Conservation (phyloP, 495 filamentous ascomycete species). For the Hapsidospora chrysogenum region DNA sequence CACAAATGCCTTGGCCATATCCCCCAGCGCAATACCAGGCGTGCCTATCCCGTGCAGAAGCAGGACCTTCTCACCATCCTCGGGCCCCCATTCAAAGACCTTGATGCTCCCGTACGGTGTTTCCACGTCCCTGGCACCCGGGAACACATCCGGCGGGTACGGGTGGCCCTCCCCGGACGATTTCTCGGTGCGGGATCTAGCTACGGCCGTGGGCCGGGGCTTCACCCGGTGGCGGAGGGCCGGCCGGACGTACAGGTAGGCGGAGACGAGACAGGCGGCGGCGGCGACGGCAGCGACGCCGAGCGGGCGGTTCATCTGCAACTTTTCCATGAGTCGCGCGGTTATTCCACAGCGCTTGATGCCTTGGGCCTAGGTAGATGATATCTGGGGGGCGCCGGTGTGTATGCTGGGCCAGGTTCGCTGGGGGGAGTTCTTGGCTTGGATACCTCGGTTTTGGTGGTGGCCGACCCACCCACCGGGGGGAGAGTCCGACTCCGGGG, state of each 20-base stretch:
- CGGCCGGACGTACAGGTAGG: not conserved
- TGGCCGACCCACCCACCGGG: no score
- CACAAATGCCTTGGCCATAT: conserved; percentile 47
- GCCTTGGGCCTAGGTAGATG: no score
- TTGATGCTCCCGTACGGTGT: conserved; percentile 58
- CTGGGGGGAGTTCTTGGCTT: no score
- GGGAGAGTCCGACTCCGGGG: no score
- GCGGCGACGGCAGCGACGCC: not conserved
- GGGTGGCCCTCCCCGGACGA: conserved; percentile 13
- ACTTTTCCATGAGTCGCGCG: no score
- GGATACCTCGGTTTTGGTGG: no score
- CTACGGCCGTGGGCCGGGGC: not conserved
- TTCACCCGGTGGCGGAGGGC: no score
- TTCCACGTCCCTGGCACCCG: conserved; percentile 54
- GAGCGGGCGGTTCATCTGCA: no score
- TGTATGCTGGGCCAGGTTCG: no score
- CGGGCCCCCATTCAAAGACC: conserved; percentile 73
- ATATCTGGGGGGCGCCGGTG: no score
- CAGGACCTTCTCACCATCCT: conserved; percentile 52
- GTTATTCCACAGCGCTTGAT: no score
- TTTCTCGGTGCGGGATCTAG: not conserved
- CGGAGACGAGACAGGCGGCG: not conserved
- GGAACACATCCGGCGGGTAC: conserved; percentile 60
- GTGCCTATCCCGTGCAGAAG: conserved; percentile 71
- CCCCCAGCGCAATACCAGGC: conserved; percentile 49